Base-by-base conservation (phyloP, 2,329 filamentous ascomycete genomes). In the Biscogniauxia sp. region DNA sequence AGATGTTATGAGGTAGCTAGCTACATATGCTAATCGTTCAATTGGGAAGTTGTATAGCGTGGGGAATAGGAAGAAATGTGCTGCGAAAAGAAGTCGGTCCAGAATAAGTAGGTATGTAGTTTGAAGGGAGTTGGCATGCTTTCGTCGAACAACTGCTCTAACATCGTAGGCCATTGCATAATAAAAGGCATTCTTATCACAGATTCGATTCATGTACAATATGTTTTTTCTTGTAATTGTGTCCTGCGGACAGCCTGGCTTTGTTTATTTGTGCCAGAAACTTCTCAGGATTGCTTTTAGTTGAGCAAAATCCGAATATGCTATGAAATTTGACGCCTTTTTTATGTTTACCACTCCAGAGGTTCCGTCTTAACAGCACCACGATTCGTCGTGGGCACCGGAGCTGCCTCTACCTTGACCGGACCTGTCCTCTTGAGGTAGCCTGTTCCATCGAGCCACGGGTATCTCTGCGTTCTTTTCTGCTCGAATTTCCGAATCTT, bases 311-410 rank as follows among this genome's bases (percentile, higher is more conserved):
- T 45, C 17, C 37, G 13, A 45, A 45, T 13, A 45, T 4, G 37
- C 13, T 45, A 45, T 45, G 37, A 45, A 45, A 45, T 17, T 45
- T 32, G 28, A 32, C 37, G 37, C 17, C 37, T 45, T n/a, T 17
- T 45, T 45, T 45, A 17, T 26, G n/a, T 53, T 67, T 83, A 97
- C 93, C 93, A 97, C 73, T 97, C 93, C 67, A 97, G 80, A 53
- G 93, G 93, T 78, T 97, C 93, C 66, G 83, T 88, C 75, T 93
- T 87, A 70, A 88, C 86, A 76, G 96, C 89, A 0, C 93, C 93
- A 17, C 92, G 82, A 78, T 97, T 97, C 64, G 93, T 97, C 80
- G 88, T 94, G 49, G 93, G 92, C 50, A 97, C 88, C 5, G 91
- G 87, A 11, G 82, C 82, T 20, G 86, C 80, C 78, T 87, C 86